These are phyloP conservation scores for Cerioporus squamosus DNA, from an alignment of 1,284 basidiomycete species.

Conservation along the genomic window DNA sequence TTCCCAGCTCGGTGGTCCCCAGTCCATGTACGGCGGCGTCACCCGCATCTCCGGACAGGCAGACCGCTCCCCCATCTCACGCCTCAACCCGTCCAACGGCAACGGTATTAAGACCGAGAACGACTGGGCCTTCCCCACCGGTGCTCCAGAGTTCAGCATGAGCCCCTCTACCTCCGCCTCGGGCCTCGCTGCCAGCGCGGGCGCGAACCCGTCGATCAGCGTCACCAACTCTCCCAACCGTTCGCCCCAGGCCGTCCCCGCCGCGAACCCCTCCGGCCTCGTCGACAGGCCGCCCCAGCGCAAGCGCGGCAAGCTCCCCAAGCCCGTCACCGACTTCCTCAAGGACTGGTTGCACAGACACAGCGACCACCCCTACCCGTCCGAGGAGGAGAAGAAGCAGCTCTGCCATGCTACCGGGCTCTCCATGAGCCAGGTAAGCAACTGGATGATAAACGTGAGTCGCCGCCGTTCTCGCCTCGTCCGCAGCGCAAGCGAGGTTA, in stretches of 20 bases:
- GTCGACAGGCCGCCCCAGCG: slow-evolving; percentile 66
- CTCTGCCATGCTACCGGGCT: slow-evolving; percentile 85
- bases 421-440: slow-evolving; percentile 87
- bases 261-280: slow-evolving; percentile 54
- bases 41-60: slow-evolving; percentile 70
- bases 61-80: slow-evolving; percentile 51
- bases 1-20: slow-evolving; percentile 60
- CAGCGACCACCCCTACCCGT: slow-evolving; percentile 88
- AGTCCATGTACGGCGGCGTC: slow-evolving; percentile 64
- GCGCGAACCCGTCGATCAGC: slow-evolving; percentile 28
- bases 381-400: slow-evolving; percentile 90
- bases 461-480: slow-evolving; percentile 6
- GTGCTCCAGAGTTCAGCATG: slow-evolving; percentile 39
- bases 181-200: slow-evolving; percentile 44
- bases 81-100: slow-evolving; percentile 25
- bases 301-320: slow-evolving; percentile 86
- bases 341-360: slow-evolving; percentile 92
- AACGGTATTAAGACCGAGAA: slow-evolving; percentile 37
- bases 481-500: neutral
- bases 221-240: slow-evolving; percentile 43
- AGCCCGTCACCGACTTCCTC: slow-evolving; percentile 87
- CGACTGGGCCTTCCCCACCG: slow-evolving; percentile 53
- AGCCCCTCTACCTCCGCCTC: slow-evolving; percentile 40
- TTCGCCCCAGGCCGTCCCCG: slow-evolving; percentile 55
- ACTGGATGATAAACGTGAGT: slow-evolving; percentile 91